A percentile compares a stretch with the other conserved stretches of the same genome.
These are phyloP conservation scores for Backusella sp. DNA, from an alignment of 192 early-diverging fungal species.

Conservation along the genomic window DNA sequence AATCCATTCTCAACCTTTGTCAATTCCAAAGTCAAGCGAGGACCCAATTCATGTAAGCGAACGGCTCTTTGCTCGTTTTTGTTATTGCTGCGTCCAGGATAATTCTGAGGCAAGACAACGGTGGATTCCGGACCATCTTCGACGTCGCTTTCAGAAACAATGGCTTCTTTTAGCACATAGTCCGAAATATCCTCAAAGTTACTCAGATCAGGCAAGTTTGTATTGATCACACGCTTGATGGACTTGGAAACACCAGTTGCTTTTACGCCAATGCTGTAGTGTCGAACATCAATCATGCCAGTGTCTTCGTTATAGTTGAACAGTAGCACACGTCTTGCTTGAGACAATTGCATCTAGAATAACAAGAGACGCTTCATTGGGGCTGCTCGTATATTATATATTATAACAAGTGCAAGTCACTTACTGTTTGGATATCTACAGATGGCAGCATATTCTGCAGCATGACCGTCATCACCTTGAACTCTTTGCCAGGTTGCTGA, in stretches of 20 bases:
- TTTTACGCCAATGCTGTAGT: slow-evolving; percentile 88
- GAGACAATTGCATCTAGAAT: slow-evolving; percentile 79
- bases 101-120: slow-evolving; percentile 82
- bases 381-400: too few relatives aligned
- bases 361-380: not conserved
- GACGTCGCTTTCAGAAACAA: slow-evolving; percentile 87
- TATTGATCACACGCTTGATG: slow-evolving; percentile 81
- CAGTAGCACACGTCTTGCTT: slow-evolving; percentile 89
- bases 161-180: slow-evolving; percentile 81
- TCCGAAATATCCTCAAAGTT: slow-evolving; percentile 90
- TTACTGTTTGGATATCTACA: slow-evolving; percentile 87
- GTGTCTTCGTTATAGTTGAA: slow-evolving; percentile 89
- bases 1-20: slow-evolving; percentile 89
- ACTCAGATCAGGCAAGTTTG: slow-evolving; percentile 74
- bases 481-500: slow-evolving; percentile 64
- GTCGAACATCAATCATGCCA: slow-evolving; percentile 86
- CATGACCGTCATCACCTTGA: slow-evolving; percentile 92
- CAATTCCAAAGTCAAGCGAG: slow-evolving; percentile 81
- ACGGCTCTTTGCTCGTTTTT: slow-evolving; percentile 83
- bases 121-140: slow-evolving; percentile 89
- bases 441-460: slow-evolving; percentile 97
- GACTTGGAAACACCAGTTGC: slow-evolving; percentile 87
- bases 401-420: too few relatives aligned
- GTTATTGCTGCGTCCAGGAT: slow-evolving; percentile 71
- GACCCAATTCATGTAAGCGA: slow-evolving; percentile 85